Evolutionary conservation across 1,139 yeast genomes (phyloP).

Genomic region (Ogataea hybrid): DNA sequence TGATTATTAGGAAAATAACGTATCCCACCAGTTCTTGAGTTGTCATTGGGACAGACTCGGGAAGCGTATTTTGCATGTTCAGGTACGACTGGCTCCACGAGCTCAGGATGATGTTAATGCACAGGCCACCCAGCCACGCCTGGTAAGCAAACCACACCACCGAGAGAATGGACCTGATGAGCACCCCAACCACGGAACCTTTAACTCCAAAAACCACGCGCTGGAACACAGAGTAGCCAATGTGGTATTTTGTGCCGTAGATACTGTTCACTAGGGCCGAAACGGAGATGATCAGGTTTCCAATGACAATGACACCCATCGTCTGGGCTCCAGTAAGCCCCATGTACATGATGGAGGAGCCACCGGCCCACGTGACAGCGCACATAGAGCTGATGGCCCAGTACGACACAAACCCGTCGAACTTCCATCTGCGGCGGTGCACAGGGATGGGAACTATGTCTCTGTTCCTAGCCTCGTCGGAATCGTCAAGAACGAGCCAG

Average conservation of each 20-base stretch:
- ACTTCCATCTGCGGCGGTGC: constrained; percentile 37
- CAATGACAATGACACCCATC: constrained; percentile 40
- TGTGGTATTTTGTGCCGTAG: constrained; percentile 44
- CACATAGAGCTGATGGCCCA: constrained; percentile 28
- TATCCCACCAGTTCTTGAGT: constrained; percentile 12
- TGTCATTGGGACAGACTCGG: constrained; percentile 35
- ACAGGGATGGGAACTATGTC: constrained; percentile 39
- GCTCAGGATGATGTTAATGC: constrained; percentile 33
- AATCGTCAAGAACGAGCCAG: constrained; percentile 17
- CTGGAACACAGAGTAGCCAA: constrained; percentile 45
- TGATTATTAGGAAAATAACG: constrained; percentile 7
- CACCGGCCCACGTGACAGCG: constrained; percentile 25
- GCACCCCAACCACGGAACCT: constrained; percentile 36
- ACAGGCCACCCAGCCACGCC: constrained; percentile 39
- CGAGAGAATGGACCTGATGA: constrained; percentile 35
- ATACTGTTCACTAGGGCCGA: constrained; percentile 41
- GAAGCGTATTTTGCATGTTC: constrained; percentile 36
- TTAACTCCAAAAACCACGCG: constrained; percentile 46
- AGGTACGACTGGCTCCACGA: constrained; percentile 32
- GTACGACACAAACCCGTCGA: constrained; percentile 33
- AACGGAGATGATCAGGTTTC: constrained; percentile 39
- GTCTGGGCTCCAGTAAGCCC: constrained; percentile 42
- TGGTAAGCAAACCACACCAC: constrained; percentile 39
- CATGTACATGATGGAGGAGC: constrained; percentile 37
- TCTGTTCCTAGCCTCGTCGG: constrained; percentile 17